Percentiles rank a stretch among this genome's conserved stretches.
Conservation (phyloP, 1,139 yeast genomes). For the Pichia sp. region DNA sequence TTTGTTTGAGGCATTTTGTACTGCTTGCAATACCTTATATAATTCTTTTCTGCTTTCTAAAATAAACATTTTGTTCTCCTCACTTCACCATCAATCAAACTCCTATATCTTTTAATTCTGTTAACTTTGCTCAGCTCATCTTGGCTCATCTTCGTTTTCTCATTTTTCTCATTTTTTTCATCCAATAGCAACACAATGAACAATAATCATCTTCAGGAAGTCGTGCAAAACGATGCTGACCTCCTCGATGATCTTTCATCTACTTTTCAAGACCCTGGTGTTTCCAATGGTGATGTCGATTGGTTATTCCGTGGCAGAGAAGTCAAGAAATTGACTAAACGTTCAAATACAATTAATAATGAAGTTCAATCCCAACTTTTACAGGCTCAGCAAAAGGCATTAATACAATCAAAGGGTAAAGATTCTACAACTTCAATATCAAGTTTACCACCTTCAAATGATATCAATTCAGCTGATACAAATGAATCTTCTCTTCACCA, state of each 20-base stretch:
- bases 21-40: too few species aligned
- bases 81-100: too few species aligned
- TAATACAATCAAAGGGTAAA: slow-evolving; percentile 12
- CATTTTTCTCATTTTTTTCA: too few species aligned
- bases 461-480: neutral
- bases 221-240: neutral
- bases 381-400: slow-evolving; percentile 25
- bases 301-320: slow-evolving; percentile 68
- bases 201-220: neutral
- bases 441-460: neutral
- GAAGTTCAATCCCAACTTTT: slow-evolving; percentile 28
- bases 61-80: too few species aligned
- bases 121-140: neutral
- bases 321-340: slow-evolving; percentile 47
- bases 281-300: slow-evolving; percentile 67
- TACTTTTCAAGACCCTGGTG: slow-evolving; percentile 38
- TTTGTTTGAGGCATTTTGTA: too few species aligned
- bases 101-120: neutral
- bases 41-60: too few species aligned
- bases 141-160: too few species aligned
- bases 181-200: neutral
- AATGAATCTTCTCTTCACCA: neutral
- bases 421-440: neutral
- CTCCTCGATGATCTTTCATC: slow-evolving; percentile 1
- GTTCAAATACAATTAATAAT: slow-evolving; percentile 29